Percentiles rank a stretch among this genome's conserved stretches.
These are phyloP conservation scores for Xylaria sp. DNA, from an alignment of 2,329 filamentous ascomycete species.

Conservation along the genomic window DNA sequence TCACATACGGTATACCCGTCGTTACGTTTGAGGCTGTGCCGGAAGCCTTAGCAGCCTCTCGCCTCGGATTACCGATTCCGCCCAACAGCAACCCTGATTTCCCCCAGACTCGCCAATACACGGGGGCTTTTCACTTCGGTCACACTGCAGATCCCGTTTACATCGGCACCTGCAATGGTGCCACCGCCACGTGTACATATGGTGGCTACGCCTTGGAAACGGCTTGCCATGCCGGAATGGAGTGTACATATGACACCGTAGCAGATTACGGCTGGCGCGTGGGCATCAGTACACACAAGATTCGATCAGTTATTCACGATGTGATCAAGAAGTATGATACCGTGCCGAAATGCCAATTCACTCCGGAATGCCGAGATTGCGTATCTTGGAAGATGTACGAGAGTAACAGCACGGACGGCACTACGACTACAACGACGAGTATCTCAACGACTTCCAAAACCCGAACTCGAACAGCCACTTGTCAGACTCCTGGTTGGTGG, in stretches of 20 bases:
- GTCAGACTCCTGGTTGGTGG: constrained; percentile 89
- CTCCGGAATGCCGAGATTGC: constrained; percentile 81
- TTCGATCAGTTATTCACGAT: constrained; percentile 79
- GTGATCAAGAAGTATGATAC: constrained; percentile 78
- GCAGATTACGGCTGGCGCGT: constrained; percentile 88
- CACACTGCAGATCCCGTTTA: constrained; percentile 94
- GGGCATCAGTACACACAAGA: constrained; percentile 85
- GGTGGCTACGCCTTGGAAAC: constrained; percentile 92
- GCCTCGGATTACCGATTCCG: constrained; percentile 79
- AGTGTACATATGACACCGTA: constrained; percentile 91
- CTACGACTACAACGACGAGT: constrained; percentile 52
- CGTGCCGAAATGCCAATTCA: constrained; percentile 70
- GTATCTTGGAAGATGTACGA: constrained; percentile 91
- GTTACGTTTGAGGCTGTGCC: constrained; percentile 91
- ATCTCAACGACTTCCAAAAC: constrained; percentile 55
- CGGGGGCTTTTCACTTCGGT: constrained; percentile 83
- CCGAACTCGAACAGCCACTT: constrained; percentile 72
- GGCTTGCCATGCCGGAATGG: constrained; percentile 80
- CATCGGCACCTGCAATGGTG: constrained; percentile 88
- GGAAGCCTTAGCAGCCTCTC: constrained; percentile 78
- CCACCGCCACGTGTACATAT: constrained; percentile 81
- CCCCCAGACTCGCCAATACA: constrained; percentile 66
- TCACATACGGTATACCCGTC: constrained; percentile 87
- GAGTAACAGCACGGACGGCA: constrained; percentile 81
- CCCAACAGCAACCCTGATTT: constrained; percentile 67